phyloP scores from a whole-genome alignment of 2,329 filamentous ascomycete genomes.

The Aspergillus pseudoglaucus region DNA sequence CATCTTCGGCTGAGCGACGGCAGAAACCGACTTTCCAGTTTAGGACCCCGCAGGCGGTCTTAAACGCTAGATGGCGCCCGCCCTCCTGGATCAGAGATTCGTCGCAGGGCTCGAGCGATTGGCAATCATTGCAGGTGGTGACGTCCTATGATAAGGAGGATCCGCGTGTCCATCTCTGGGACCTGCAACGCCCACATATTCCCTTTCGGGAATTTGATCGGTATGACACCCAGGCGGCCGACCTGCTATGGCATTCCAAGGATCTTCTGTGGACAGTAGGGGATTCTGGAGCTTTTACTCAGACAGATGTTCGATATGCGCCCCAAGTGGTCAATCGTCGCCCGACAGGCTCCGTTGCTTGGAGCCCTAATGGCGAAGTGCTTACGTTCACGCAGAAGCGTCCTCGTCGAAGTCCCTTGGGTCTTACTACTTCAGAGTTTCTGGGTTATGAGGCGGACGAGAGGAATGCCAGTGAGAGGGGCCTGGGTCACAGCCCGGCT shows the following conservation, averaged over 20 bases:
- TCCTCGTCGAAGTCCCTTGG: conserved; percentile 36
- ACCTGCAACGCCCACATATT: conserved; percentile 55
- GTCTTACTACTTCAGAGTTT: conserved; percentile 35
- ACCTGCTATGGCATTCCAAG: conserved; percentile 59
- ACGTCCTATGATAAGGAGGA: conserved; percentile 58
- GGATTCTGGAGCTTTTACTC: conserved; percentile 54
- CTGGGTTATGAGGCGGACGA: conserved; percentile 37
- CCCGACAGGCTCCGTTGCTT: conserved; percentile 50
- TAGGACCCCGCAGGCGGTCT: conserved; percentile 55
- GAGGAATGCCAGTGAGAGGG: conserved; percentile 41
- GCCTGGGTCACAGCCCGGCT: conserved; percentile 45
- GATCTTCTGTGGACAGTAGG: conserved; percentile 61
- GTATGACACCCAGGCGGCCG: conserved; percentile 50
- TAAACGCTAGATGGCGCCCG: conserved; percentile 58
- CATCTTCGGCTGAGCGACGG: conserved; percentile 47
- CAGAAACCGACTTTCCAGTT: conserved; percentile 55
- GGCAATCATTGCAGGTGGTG: conserved; percentile 57
- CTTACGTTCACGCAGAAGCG: conserved; percentile 50
- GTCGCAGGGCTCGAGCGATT: conserved; percentile 43
- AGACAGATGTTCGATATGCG: conserved; percentile 56
- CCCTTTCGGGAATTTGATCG: conserved; percentile 56
- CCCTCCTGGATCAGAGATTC: conserved; percentile 50
- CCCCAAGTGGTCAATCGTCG: conserved; percentile 54
- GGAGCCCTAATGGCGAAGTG: conserved; percentile 53
- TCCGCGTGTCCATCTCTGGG: conserved; percentile 57